Percentiles rank a stretch among this genome's conserved stretches.
These are phyloP conservation scores for Poa annua DNA, from an alignment of 176 grass and related monocot genomes.

Conservation along the genomic window DNA sequence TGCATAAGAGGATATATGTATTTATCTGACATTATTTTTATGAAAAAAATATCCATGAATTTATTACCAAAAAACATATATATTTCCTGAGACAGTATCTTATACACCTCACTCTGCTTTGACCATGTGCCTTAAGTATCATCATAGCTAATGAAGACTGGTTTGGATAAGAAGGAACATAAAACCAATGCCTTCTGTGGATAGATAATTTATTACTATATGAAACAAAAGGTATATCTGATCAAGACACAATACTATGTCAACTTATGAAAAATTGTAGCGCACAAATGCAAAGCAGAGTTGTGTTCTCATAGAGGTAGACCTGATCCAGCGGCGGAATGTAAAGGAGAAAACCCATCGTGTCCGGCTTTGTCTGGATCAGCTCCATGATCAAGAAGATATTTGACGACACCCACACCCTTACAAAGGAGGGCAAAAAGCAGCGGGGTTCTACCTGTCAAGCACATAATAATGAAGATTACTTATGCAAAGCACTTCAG, in stretches of 20 bases:
- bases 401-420: background rate
- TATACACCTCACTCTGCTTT: background rate
- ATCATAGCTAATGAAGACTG: background rate
- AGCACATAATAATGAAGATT: too few species aligned
- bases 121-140: background rate
- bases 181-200: background rate
- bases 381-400: constrained; percentile 44
- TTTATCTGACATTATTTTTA: background rate
- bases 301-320: constrained; percentile 2
- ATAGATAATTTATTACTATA: too few species aligned
- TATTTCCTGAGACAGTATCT: background rate
- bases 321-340: constrained; percentile 17
- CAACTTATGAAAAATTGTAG: background rate
- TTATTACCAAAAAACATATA: background rate
- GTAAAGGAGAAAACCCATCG: constrained; percentile 41
- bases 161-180: background rate
- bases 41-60: background rate
- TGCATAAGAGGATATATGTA: background rate
- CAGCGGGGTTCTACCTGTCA: constrained; percentile 41
- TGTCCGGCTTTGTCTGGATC: constrained; percentile 13
- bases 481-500: background rate
- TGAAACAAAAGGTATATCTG: background rate
- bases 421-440: constrained; percentile 1
- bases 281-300: background rate
- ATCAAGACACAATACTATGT: background rate